Base-by-base conservation (phyloP, 2,329 filamentous ascomycete genomes). In the Teratosphaeria nubilosa region DNA sequence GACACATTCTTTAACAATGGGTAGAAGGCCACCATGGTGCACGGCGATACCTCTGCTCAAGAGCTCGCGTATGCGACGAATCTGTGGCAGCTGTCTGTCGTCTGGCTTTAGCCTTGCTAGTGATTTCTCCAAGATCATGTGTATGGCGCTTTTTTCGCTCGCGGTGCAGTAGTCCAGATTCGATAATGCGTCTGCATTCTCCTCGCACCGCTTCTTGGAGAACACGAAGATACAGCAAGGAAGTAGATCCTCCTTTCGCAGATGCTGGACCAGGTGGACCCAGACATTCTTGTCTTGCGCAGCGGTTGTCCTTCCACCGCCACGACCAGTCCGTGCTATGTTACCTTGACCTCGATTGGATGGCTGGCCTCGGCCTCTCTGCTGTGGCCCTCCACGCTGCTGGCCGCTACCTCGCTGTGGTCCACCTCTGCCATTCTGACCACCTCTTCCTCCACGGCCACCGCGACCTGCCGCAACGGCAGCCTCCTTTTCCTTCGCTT, bases 141-240 rank as follows among this genome's bases (percentile, higher is more conserved):
- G 92, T 59, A 95, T 95, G 52, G 90, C 86, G 66, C 94, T 99
- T 80, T 96, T 97, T 75, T 99, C 94, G 2, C 86, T 82, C 0
- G 91, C 90, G 5, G 88, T 96, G 70, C 88, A 95, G 69, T 95
- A 97, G 69, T 99, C 94, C 64, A 96, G 86, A 69, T 96, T 97
- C 61, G 89, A 92, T 24, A 99, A 79, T 0, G 94, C 92, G 70
- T 96, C 90, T 0, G 94, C 94, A 71, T 97, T 99, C 70, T 97
- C 91, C 73, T 99, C 94, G 68, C 94, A 97, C 56, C 94, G 82
- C 74, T 94, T 96, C 77, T 97, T 99, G 2, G 94, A 99, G 74
- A 99, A 99, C 58, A 99, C 92, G 70, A 99, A 99, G 64, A 99
- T 95, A 72, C 92, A 97, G 9, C 88, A 90, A 0, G 94, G 94